Evolutionary conservation across 202 grass and related monocot species (phyloP).

Genomic region (Dendrocalamus latiflorus): DNA sequence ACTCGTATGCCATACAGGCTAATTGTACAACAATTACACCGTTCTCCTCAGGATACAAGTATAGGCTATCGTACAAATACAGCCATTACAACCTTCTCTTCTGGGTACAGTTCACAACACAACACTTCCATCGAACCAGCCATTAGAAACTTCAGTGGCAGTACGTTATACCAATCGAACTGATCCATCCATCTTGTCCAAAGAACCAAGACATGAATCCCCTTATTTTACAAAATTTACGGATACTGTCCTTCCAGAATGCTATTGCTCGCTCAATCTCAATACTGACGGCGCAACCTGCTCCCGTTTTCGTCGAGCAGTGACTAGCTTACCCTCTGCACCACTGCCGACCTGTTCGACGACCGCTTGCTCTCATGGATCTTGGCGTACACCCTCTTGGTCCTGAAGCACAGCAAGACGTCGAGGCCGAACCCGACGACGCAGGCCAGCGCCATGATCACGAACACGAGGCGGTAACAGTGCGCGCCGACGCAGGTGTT

Average conservation of each 20-base stretch:
- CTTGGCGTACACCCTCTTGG: constrained; percentile 66
- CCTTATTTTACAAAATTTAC: constrained; percentile 10
- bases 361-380: constrained; percentile 69
- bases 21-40: not conserved
- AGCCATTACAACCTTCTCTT: not conserved
- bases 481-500: constrained; percentile 88
- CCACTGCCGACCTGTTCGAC: constrained; percentile 17
- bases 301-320: not conserved
- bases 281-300: not conserved
- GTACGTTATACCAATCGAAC: no score
- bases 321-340: constrained; percentile 26
- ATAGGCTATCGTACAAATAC: not conserved
- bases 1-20: not conserved
- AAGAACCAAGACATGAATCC: constrained; percentile 26
- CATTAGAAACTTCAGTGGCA: no score
- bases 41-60: not conserved
- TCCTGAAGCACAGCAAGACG: constrained; percentile 58
- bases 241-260: not conserved
- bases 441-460: constrained; percentile 67
- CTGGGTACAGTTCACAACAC: not conserved
- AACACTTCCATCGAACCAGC: not conserved
- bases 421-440: constrained; percentile 69
- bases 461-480: constrained; percentile 84
- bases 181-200: constrained; percentile 17
- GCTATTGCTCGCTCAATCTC: not conserved